Percentiles rank a stretch among this genome's conserved stretches.
These are phyloP conservation scores for Penicillium sumatraense DNA, from an alignment of 2,329 filamentous ascomycete genomes.

Conservation along the genomic window DNA sequence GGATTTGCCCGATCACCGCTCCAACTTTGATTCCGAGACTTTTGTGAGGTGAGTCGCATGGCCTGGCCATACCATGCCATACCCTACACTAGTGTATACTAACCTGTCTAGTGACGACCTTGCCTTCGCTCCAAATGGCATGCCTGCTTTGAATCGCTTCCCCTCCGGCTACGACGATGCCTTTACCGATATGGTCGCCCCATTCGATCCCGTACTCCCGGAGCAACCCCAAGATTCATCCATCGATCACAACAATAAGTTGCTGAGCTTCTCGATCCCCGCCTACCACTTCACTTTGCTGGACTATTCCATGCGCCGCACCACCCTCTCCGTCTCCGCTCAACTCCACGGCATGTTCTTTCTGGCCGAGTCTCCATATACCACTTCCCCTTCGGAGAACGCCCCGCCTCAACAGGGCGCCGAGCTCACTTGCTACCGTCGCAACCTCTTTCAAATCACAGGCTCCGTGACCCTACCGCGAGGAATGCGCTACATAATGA, in stretches of 20 bases:
- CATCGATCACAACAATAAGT: conserved; percentile 69
- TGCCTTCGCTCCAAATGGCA: conserved; percentile 50
- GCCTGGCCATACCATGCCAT: neutral
- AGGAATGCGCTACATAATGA: conserved; percentile 77
- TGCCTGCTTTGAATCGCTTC: conserved; percentile 54
- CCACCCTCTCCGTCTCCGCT: conserved; percentile 62
- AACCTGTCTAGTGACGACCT: conserved; percentile 54
- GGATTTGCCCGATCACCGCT: conserved; percentile 62
- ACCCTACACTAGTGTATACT: conserved; percentile 6
- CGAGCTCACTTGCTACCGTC: conserved; percentile 92
- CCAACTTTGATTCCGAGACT: conserved; percentile 64
- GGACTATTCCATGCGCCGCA: conserved; percentile 62
- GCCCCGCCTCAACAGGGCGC: conserved; percentile 57
- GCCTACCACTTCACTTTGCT: conserved; percentile 64
- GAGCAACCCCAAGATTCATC: conserved; percentile 60
- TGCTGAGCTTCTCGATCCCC: conserved; percentile 74
- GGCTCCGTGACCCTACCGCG: conserved; percentile 82
- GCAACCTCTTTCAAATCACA: conserved; percentile 95
- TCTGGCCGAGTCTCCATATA: conserved; percentile 67
- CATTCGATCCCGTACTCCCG: conserved; percentile 47
- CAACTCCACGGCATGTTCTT: conserved; percentile 74
- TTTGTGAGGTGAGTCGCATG: conserved; percentile 66
- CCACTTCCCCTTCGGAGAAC: conserved; percentile 59
- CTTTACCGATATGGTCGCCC: conserved; percentile 55
- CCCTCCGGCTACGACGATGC: conserved; percentile 54